Base-by-base conservation (phyloP, 331 rosid genomes). In the Erythrophleum ivorense region DNA sequence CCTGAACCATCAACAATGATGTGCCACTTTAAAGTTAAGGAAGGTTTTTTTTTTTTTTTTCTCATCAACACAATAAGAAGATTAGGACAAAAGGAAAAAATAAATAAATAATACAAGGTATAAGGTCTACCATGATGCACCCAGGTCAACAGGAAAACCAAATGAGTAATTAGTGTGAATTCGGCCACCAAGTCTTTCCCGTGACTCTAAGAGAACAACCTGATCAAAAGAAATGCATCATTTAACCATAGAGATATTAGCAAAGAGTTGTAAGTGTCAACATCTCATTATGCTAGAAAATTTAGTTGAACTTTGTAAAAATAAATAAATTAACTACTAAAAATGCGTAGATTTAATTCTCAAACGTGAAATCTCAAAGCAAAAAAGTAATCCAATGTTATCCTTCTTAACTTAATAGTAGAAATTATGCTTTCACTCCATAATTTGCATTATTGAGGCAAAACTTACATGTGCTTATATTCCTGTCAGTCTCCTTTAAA, bases 71-170 rank as follows among this genome's bases (percentile, higher is more conserved):
- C 7, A 43, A 21, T 21, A 16, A 75, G 71, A 55, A 48, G 24
- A 45, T 18, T 1, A 41, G 36, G 66, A 64, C 54, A 24, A 34
- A 18, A 43, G 5, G 7, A 71, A 9, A 45, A 68, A 60, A 41
- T n/a, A n/a, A n/a, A n/a, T n/a, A n/a, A n/a, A n/a, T n/a, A 40
- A 34, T 13, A 36, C 13, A 64, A 7, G 1, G 57, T 29, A 9
- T 40, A 55, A 52, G n/a, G 13, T 69, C 80, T 88, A 96, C 99
- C 99, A 96, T 71, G 99, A 96, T 58, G 99, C 99, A 45, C 97
- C 97, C 36, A 96, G 85, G 86, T 96, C 99, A 77, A 96, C 85
- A 38, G 98, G 99, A 88, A 94, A 96, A 75, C 99, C 99, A 86
- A 96, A 96, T 13, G 99, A 90, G 84, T 94, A 91, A 89, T 94